These are phyloP conservation scores for Calonectria pauciramosa DNA, from an alignment of 2,329 filamentous ascomycete genomes.

Conservation along the genomic window DNA sequence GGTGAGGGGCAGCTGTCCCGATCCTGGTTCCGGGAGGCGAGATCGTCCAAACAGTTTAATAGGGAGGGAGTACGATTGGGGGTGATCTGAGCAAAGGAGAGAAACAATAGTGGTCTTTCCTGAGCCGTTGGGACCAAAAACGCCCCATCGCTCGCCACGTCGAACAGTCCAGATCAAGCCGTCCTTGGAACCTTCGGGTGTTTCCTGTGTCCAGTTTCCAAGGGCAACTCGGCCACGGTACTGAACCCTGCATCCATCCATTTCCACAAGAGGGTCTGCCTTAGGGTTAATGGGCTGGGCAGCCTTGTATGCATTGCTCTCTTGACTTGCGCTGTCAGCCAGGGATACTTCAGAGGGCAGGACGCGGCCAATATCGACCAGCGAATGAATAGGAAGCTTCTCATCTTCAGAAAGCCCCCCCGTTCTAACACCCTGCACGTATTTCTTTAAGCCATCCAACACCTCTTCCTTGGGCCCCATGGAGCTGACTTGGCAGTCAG, in stretches of 20 bases:
- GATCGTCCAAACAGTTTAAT: constrained; percentile 88
- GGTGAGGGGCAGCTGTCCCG: constrained; percentile 78
- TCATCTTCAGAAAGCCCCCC: constrained; percentile 61
- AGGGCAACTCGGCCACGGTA: constrained; percentile 85
- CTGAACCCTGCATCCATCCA: constrained; percentile 85
- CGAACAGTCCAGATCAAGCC: constrained; percentile 88
- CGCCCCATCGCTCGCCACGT: constrained; percentile 88
- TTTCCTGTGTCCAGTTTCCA: constrained; percentile 82
- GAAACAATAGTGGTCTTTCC: constrained; percentile 97
- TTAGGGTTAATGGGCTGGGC: constrained; percentile 40
- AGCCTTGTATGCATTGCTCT: constrained; percentile 26
- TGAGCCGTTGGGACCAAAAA: constrained; percentile 94
- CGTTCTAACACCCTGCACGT: constrained; percentile 61
- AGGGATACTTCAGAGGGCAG: constrained; percentile 48
- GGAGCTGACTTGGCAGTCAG: constrained; percentile 73
- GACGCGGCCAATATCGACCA: constrained; percentile 64
- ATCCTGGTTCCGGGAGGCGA: constrained; percentile 80
- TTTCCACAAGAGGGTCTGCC: constrained; percentile 84
- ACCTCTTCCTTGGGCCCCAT: constrained; percentile 77
- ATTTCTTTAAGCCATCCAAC: constrained; percentile 64
- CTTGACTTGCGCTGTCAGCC: constrained; percentile 9
- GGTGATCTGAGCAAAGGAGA: constrained; percentile 94
- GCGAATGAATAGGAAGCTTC: constrained; percentile 61
- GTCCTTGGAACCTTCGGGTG: constrained; percentile 60
- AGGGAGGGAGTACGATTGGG: constrained; percentile 91